A percentile compares a stretch with the other conserved stretches of the same genome.
Conservation (phyloP, 1,139 yeast species). For the Kurtzmaniella quercitrusa region DNA sequence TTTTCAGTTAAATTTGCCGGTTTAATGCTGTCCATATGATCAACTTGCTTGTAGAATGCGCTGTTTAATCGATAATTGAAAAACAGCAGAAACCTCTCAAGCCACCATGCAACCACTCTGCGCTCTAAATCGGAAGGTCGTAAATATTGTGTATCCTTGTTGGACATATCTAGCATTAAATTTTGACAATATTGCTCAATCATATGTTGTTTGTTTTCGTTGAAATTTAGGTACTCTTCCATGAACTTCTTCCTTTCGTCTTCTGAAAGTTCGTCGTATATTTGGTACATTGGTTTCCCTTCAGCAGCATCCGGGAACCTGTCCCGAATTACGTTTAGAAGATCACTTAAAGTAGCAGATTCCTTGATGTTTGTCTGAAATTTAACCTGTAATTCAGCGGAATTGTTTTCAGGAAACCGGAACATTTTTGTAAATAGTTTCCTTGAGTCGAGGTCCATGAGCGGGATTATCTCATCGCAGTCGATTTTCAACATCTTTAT, state of each 20-base stretch:
- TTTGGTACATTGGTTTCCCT: constrained; percentile 14
- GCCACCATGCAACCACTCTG: constrained; percentile 11
- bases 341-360: not conserved
- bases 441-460: not conserved
- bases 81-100: constrained; percentile 7
- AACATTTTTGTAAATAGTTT: not conserved
- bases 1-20: constrained; percentile 1
- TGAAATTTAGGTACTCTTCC: constrained; percentile 21
- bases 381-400: not conserved
- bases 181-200: constrained; percentile 22
- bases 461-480: not conserved
- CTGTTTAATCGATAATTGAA: constrained; percentile 7
- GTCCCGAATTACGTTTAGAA: not conserved
- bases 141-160: constrained; percentile 5
- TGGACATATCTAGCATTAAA: constrained; percentile 11
- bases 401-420: not conserved
- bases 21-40: constrained; percentile 4
- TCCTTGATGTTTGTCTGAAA: not conserved
- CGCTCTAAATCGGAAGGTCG: constrained; percentile 8
- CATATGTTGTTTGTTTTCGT: constrained; percentile 20
- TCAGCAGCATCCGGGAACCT: not conserved
- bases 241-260: constrained; percentile 16
- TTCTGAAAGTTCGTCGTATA: constrained; percentile 14
- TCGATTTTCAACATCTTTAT: not conserved
- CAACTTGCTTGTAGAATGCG: too few species aligned